Conservation (phyloP, 495 filamentous ascomycete species). For the Neurospora sp. region DNA sequence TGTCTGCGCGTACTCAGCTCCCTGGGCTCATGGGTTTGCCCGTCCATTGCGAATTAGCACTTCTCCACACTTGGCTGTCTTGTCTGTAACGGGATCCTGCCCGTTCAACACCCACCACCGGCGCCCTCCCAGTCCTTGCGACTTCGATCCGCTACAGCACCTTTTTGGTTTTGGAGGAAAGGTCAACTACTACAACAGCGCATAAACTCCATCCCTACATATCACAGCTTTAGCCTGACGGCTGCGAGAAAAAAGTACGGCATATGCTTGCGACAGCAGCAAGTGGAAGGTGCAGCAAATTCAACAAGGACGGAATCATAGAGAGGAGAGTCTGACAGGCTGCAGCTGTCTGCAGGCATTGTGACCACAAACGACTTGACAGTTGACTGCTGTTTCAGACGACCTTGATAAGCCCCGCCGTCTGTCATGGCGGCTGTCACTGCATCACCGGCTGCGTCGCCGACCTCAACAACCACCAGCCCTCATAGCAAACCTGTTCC, state of each 20-base stretch:
- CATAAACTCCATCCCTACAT: neutral
- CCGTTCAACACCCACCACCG: neutral
- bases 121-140: neutral
- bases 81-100: neutral
- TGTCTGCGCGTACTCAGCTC: neutral
- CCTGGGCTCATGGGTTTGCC: neutral
- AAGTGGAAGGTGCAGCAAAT: neutral
- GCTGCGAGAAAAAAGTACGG: neutral
- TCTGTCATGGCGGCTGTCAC: slow-evolving; percentile 37
- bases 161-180: neutral
- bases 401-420: neutral
- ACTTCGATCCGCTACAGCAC: neutral
- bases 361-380: neutral
- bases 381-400: neutral
- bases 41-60: neutral
- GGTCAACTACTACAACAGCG: neutral
- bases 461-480: slow-evolving; percentile 24
- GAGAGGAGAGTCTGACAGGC: neutral
- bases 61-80: neutral
- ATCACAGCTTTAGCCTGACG: neutral
- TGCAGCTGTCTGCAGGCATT: neutral
- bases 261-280: neutral
- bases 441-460: slow-evolving; percentile 22
- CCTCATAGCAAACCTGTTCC: slow-evolving; percentile 35
- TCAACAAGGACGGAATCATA: neutral